These are phyloP conservation scores for Crotalaria pallida DNA, from an alignment of 306 rosid genomes.

Conservation along the genomic window DNA sequence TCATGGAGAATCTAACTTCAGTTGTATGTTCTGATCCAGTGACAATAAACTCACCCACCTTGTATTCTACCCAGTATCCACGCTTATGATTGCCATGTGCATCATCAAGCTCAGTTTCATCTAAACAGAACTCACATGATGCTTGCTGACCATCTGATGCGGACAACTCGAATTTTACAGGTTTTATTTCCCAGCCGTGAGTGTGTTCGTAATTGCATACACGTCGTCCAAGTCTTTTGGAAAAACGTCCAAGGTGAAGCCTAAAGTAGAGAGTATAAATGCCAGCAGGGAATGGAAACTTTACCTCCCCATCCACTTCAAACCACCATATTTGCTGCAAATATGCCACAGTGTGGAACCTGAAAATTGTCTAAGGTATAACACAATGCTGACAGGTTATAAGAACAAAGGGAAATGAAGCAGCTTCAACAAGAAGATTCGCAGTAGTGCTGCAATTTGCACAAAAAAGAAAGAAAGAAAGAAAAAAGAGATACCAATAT, in stretches of 20 bases:
- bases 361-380: slow-evolving; percentile 35
- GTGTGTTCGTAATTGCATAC: slow-evolving; percentile 71
- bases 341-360: slow-evolving; percentile 71
- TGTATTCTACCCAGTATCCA: slow-evolving; percentile 91
- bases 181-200: slow-evolving; percentile 82
- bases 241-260: slow-evolving; percentile 71
- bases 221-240: slow-evolving; percentile 67
- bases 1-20: slow-evolving; percentile 86
- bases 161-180: slow-evolving; percentile 57
- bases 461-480: no score
- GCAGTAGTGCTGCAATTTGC: background rate
- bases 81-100: slow-evolving; percentile 60
- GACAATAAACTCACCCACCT: slow-evolving; percentile 85
- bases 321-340: slow-evolving; percentile 90
- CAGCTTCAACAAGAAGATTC: background rate
- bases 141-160: slow-evolving; percentile 74
- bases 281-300: slow-evolving; percentile 79
- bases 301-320: slow-evolving; percentile 75
- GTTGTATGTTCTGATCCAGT: slow-evolving; percentile 48
- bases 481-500: background rate
- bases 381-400: slow-evolving; percentile 20
- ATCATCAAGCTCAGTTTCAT: slow-evolving; percentile 48
- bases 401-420: background rate
- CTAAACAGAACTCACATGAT: slow-evolving; percentile 60
- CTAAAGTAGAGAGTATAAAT: slow-evolving; percentile 58